Base-by-base conservation (phyloP, 2,329 filamentous ascomycete genomes). In the Ambrosiella beaveri region DNA sequence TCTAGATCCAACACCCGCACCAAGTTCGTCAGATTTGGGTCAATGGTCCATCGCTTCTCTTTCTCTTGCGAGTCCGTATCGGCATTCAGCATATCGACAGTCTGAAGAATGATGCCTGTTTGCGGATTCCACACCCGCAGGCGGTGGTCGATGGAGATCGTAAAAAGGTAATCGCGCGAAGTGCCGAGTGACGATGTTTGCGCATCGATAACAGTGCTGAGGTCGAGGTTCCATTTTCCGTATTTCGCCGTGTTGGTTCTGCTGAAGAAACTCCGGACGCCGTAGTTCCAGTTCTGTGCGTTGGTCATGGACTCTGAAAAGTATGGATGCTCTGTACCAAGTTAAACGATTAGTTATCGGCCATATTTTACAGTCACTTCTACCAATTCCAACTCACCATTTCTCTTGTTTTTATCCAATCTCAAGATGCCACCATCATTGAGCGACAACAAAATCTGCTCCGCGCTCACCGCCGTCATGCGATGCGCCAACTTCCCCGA, bases 121-220 rank as follows among this genome's bases (percentile, higher is more conserved):
- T 80, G 74, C 38, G 91, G 75, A 66, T 95, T 93, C 91, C 93
- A 97, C 44, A 93, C 82, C 65, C 89, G 84, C 66, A 98, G 73
- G 9, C 82, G 84, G 67, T 98, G 90, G 64, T 98, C 90, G 61
- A 98, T 74, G 62, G 86, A 93, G 54, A 95, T 81, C 0, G 90
- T 90, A 1, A 79, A 73, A 63, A 80, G 83, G 1, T 75, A 70
- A 5, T 70, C 70, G 54, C 73, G 69, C 7, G 76, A 71, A 17
- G 77, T 67, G 2, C 76, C 77, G 61, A 80, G 69, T 36, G 71
- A 69, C 9, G 76, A 74, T 56, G 78, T 68, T 67, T 80, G 69
- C 62, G 80, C 77, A 3, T 85, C 82, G 0, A 81, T 82, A 2
- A 84, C 82, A 2, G 85, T 77, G 59, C 79, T 82, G 61, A 80